Conservation (phyloP, 2,329 filamentous ascomycete species). For the Claviceps digitariae region DNA sequence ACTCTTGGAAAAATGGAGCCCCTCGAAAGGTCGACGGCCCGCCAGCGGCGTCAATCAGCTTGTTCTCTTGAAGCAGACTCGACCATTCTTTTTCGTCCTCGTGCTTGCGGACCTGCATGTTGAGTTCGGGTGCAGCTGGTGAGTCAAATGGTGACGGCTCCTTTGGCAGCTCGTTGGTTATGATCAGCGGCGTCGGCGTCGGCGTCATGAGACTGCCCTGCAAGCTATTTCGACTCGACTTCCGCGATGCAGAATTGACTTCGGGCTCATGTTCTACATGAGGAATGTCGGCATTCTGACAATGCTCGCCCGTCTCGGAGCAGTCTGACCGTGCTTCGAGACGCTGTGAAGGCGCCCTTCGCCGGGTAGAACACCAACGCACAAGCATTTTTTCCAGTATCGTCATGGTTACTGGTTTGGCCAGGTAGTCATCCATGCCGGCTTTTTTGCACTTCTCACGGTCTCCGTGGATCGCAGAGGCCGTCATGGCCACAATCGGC, state of each 20-base stretch:
- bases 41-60: conserved; percentile 33
- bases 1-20: conserved; percentile 20
- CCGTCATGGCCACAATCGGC: conserved; percentile 72
- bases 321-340: conserved; percentile 27
- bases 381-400: conserved; percentile 58
- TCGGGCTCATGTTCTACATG: conserved; percentile 20
- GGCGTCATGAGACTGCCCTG: conserved; percentile 24
- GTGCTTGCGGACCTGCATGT: conserved; percentile 19
- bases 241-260: conserved; percentile 7
- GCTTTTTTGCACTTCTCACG: conserved; percentile 58
- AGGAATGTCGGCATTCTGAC: conserved; percentile 28
- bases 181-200: conserved; percentile 19
- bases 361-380: conserved; percentile 42
- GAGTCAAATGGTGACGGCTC: conserved; percentile 31
- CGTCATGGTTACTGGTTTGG: conserved; percentile 59
- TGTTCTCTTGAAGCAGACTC: conserved; percentile 31
- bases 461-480: conserved; percentile 64
- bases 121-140: conserved; percentile 17
- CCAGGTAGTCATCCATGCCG: conserved; percentile 64
- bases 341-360: conserved; percentile 11
- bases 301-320: conserved; percentile 30
- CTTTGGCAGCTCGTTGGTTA: conserved; percentile 15
- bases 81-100: conserved; percentile 27
- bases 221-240: conserved; percentile 15
- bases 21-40: conserved; percentile 19